phyloP scores from a whole-genome alignment of 257 asterid species.

The Cordia subcordata region DNA sequence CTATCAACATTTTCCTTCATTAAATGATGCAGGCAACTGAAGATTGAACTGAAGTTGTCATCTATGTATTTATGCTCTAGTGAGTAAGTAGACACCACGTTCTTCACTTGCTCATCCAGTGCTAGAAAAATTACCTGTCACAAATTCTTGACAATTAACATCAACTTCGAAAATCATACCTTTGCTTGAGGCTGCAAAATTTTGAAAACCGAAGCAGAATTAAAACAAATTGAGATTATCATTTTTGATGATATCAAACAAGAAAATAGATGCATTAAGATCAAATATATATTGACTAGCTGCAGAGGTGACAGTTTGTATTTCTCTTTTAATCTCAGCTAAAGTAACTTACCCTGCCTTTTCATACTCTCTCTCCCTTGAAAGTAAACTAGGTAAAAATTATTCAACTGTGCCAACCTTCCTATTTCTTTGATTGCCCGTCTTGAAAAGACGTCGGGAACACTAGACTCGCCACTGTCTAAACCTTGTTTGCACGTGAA shows the following conservation, averaged over 20 bases:
- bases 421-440: too few relatives aligned
- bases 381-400: too few relatives aligned
- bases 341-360: too few relatives aligned
- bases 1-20: conserved; percentile 34
- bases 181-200: background rate
- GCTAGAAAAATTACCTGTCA: conserved; percentile 82
- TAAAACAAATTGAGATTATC: background rate
- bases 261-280: background rate
- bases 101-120: conserved; percentile 63
- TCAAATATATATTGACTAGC: background rate
- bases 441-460: too few relatives aligned
- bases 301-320: too few relatives aligned
- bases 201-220: background rate
- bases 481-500: too few relatives aligned
- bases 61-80: conserved; percentile 66
- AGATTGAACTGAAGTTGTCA: conserved; percentile 42
- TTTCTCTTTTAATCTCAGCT: too few relatives aligned
- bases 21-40: conserved; percentile 51
- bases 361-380: too few relatives aligned
- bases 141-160: conserved; percentile 14
- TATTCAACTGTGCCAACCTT: too few relatives aligned
- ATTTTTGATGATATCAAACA: too few relatives aligned
- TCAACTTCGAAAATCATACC: conserved; percentile 17
- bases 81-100: conserved; percentile 52
- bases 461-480: too few relatives aligned